These are phyloP conservation scores for Candida patagonica DNA, from an alignment of 805 yeast genomes.

Conservation along the genomic window DNA sequence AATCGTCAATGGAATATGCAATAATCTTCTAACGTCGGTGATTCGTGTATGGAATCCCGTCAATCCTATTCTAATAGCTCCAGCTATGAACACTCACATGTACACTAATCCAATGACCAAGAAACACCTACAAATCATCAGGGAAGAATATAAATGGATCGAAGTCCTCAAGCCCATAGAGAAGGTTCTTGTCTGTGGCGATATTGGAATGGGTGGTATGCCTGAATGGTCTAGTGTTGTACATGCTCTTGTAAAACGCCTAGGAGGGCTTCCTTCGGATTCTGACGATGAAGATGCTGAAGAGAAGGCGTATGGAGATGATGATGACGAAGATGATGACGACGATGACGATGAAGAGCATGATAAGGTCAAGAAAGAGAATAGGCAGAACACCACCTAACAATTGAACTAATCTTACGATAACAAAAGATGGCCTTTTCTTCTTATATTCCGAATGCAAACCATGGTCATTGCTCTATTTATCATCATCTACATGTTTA, in stretches of 20 bases:
- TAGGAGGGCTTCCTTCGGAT: constrained; percentile 24
- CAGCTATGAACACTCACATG: constrained; percentile 92
- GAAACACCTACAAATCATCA: constrained; percentile 62
- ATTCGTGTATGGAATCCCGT: constrained; percentile 93
- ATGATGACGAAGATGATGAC: constrained; percentile 12
- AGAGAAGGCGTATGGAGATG: constrained; percentile 8
- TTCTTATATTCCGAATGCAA: too few relatives aligned
- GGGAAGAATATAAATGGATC: constrained; percentile 88
- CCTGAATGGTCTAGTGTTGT: constrained; percentile 93
- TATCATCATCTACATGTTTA: not conserved
- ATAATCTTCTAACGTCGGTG: constrained; percentile 80
- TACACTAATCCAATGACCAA: constrained; percentile 85
- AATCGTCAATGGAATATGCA: constrained; percentile 83
- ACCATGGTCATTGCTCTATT: too few relatives aligned
- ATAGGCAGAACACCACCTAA: constrained; percentile 1
- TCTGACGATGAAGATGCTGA: constrained; percentile 23
- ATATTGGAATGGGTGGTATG: constrained; percentile 99
- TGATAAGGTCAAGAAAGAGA: constrained; percentile 4
- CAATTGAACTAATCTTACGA: too few relatives aligned
- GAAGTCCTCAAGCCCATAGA: constrained; percentile 91
- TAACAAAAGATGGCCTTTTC: too few relatives aligned
- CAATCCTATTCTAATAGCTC: constrained; percentile 84
- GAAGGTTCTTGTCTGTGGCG: constrained; percentile 89
- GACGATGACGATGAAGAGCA: constrained; percentile 14
- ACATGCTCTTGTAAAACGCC: constrained; percentile 53